phyloP scores from a whole-genome alignment of 23 red algal genomes.

The Cyanidiococcus yangmingshanensis region DNA sequence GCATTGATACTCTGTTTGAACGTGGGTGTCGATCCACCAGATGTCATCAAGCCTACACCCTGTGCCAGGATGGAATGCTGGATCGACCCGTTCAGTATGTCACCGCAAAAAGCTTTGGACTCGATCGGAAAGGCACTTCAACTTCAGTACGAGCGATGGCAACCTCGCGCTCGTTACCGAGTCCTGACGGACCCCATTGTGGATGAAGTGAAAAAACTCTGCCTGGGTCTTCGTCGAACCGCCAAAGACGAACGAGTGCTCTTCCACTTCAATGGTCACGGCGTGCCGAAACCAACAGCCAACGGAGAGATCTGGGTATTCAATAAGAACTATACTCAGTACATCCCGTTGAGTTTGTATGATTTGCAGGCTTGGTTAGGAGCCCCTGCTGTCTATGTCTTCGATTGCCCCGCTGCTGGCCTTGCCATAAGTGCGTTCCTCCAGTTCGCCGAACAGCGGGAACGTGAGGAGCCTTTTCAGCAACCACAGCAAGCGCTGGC shows the following conservation, averaged over 20 bases:
- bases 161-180: constrained; percentile 33
- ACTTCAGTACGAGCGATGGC: constrained; percentile 59
- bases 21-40: constrained; percentile 90
- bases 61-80: constrained; percentile 83
- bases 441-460: constrained; percentile 71
- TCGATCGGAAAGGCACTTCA: constrained; percentile 45
- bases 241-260: constrained; percentile 84
- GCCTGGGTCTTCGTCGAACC: constrained; percentile 42
- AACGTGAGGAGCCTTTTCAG: constrained; percentile 27
- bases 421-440: constrained; percentile 29
- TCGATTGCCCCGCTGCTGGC: constrained; percentile 72
- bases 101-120: constrained; percentile 45
- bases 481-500: not conserved
- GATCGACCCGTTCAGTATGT: constrained; percentile 63
- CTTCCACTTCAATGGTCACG: constrained; percentile 99
- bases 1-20: constrained; percentile 90
- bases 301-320: constrained; percentile 99
- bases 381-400: constrained; percentile 68
- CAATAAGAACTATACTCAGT: constrained; percentile 82
- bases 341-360: constrained; percentile 76
- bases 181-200: constrained; percentile 58
- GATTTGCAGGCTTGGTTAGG: constrained; percentile 63
- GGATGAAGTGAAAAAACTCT: constrained; percentile 59
- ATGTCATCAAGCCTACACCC: constrained; percentile 55
- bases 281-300: constrained; percentile 73